Percentiles rank a stretch among this genome's conserved stretches.
Evolutionary conservation across 345 rosid species (phyloP).

Genomic region (Salix exigua): DNA sequence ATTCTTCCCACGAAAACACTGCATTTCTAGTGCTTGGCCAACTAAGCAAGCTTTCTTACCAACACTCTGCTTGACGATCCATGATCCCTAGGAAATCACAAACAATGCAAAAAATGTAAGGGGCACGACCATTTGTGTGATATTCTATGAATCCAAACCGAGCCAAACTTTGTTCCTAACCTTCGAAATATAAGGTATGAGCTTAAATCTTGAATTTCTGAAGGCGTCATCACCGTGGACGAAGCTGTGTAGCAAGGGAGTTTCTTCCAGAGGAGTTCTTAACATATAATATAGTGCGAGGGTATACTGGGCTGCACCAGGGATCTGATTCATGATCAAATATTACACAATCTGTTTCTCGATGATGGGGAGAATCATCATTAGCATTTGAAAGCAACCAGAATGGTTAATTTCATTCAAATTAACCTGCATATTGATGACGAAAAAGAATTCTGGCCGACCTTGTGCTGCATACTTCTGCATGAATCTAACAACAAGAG

Average conservation of each 20-base stretch:
- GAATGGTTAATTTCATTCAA: not conserved
- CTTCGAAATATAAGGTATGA: conserved; percentile 88
- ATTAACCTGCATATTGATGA: conserved; percentile 70
- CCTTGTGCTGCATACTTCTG: conserved; percentile 56
- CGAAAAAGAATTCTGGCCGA: conserved; percentile 74
- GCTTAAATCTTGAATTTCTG: conserved; percentile 90
- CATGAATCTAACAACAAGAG: conserved; percentile 1
- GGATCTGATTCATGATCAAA: conserved; percentile 44
- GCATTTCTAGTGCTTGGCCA: conserved; percentile 68
- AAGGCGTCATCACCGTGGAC: conserved; percentile 82
- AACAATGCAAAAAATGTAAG: not conserved
- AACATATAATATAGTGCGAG: conserved; percentile 73
- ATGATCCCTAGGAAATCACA: conserved; percentile 60
- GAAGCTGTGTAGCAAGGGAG: conserved; percentile 67
- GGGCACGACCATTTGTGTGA: not conserved
- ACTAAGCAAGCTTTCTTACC: conserved; percentile 85
- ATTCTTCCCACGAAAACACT: conserved; percentile 64
- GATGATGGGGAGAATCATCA: not conserved
- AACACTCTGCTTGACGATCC: conserved; percentile 95
- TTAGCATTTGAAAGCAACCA: not conserved
- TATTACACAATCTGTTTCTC: not conserved
- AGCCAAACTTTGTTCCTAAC: conserved; percentile 22
- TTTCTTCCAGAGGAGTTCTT: conserved; percentile 64
- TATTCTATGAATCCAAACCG: not conserved
- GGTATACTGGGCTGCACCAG: conserved; percentile 56